A percentile compares a stretch with the other conserved stretches of the same genome.
These are phyloP conservation scores for Suillus hirtellus DNA, from an alignment of 768 basidiomycete species.

Conservation along the genomic window DNA sequence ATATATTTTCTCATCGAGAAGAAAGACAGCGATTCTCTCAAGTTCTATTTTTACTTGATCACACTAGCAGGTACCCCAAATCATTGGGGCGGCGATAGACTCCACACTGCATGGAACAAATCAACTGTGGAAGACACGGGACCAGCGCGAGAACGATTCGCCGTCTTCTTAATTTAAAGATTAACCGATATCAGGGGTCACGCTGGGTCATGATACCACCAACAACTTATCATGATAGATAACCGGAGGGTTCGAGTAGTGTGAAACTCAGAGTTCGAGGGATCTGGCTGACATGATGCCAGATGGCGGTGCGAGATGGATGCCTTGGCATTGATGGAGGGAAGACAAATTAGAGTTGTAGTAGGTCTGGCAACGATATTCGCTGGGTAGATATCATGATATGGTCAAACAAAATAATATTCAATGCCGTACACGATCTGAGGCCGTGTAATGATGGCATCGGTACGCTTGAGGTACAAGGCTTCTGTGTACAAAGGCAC, in stretches of 20 bases:
- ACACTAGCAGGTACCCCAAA: not conserved
- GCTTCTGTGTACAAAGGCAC: not conserved
- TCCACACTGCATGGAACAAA: not conserved
- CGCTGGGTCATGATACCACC: not conserved
- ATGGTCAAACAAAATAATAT: not conserved
- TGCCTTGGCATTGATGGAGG: not conserved
- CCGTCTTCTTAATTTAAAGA: not conserved
- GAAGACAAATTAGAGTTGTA: not conserved
- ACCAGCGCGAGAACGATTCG: not conserved
- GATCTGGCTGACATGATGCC: not conserved
- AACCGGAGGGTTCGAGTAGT: not conserved
- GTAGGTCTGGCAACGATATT: not conserved
- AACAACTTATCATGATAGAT: not conserved
- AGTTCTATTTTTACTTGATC: too few species aligned
- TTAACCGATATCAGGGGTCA: not conserved
- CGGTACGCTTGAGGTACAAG: not conserved
- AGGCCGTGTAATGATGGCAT: not conserved
- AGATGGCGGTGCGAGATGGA: not conserved
- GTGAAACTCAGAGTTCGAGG: not conserved
- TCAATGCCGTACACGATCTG: not conserved
- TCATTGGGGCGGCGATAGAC: not conserved
- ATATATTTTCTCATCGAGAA: too few species aligned
- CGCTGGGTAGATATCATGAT: not conserved
- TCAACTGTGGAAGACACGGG: not conserved
- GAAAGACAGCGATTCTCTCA: too few species aligned